These are phyloP conservation scores for Thielaviopsis musarum DNA, from an alignment of 2,329 filamentous ascomycete genomes.

Conservation along the genomic window DNA sequence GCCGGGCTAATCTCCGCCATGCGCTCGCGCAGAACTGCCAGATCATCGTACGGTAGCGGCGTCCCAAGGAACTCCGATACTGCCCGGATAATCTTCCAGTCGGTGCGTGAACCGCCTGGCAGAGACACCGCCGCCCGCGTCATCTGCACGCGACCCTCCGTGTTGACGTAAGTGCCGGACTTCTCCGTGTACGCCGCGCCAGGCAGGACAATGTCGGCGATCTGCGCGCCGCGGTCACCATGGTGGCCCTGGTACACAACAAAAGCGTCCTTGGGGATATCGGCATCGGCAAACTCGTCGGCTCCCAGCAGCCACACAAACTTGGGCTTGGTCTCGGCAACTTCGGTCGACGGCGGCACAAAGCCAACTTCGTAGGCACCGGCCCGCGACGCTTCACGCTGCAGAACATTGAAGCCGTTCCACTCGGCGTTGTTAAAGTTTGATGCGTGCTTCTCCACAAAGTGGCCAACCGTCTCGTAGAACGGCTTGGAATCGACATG, in stretches of 20 bases:
- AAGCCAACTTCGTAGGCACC: slow-evolving; percentile 96
- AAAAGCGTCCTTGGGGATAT: slow-evolving; percentile 91
- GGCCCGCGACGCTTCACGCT: slow-evolving; percentile 78
- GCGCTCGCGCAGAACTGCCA: slow-evolving; percentile 74
- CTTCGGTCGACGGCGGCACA: slow-evolving; percentile 63
- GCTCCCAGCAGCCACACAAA: slow-evolving; percentile 94
- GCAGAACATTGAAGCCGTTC: slow-evolving; percentile 95
- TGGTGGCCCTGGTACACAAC: slow-evolving; percentile 98
- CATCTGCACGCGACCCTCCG: slow-evolving; percentile 89
- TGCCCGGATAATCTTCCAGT: slow-evolving; percentile 98
- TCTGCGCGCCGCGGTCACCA: slow-evolving; percentile 80
- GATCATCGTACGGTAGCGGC: slow-evolving; percentile 82
- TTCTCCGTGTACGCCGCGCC: slow-evolving; percentile 97
- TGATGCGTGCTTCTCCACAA: slow-evolving; percentile 81
- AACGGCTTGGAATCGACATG: slow-evolving; percentile 82
- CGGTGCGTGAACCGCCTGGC: slow-evolving; percentile 77
- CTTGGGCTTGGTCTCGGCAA: slow-evolving; percentile 77
- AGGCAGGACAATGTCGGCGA: slow-evolving; percentile 85
- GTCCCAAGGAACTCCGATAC: slow-evolving; percentile 77
- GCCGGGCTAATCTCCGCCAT: slow-evolving; percentile 92
- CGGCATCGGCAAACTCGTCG: slow-evolving; percentile 69
- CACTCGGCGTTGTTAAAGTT: slow-evolving; percentile 83
- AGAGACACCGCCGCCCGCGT: slow-evolving; percentile 77
- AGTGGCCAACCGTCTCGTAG: slow-evolving; percentile 77
- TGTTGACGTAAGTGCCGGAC: slow-evolving; percentile 91